Evolutionary conservation across 2,329 filamentous ascomycete genomes (phyloP).

Genomic region (Penicillium oxalicum): DNA sequence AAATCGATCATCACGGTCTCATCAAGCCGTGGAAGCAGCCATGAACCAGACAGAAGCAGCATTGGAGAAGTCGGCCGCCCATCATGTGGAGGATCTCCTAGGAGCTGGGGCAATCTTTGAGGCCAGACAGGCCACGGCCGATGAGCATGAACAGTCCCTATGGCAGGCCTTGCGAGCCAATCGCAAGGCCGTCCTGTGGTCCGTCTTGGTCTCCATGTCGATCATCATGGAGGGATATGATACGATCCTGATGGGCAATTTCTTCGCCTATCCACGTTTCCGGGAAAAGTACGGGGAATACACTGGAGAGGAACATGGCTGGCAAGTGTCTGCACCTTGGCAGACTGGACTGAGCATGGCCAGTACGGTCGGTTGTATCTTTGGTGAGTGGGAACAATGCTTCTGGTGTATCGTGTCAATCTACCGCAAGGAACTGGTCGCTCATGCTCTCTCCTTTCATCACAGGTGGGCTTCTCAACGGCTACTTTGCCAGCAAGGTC

Average conservation of each 20-base stretch:
- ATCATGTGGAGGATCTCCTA: constrained; percentile 24
- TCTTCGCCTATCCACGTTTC: constrained; percentile 46
- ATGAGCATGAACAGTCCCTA: constrained; percentile 17
- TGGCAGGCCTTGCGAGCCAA: constrained; percentile 17
- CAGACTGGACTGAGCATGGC: constrained; percentile 52
- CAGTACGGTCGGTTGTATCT: constrained; percentile 19
- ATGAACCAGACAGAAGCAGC: constrained; percentile 13
- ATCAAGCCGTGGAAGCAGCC: constrained; percentile 6
- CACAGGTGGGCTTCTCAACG: constrained; percentile 25
- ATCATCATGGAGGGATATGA: constrained; percentile 52
- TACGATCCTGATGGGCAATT: constrained; percentile 45
- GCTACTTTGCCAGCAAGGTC: constrained; percentile 23
- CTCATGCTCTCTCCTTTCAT: neutral
- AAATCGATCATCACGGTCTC: neutral
- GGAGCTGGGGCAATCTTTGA: constrained; percentile 20
- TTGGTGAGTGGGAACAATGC: constrained; percentile 8
- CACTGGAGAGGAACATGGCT: constrained; percentile 10
- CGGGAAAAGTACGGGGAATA: constrained; percentile 32
- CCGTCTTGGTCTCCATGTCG: constrained; percentile 40
- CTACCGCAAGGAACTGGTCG: neutral
- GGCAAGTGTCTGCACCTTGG: constrained; percentile 51
- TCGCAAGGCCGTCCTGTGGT: constrained; percentile 29
- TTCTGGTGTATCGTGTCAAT: neutral
- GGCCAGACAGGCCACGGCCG: constrained; percentile 18
- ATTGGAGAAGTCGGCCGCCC: constrained; percentile 21